Conservation (phyloP, 331 rosid genomes). For the Phaseolus coccineus region DNA sequence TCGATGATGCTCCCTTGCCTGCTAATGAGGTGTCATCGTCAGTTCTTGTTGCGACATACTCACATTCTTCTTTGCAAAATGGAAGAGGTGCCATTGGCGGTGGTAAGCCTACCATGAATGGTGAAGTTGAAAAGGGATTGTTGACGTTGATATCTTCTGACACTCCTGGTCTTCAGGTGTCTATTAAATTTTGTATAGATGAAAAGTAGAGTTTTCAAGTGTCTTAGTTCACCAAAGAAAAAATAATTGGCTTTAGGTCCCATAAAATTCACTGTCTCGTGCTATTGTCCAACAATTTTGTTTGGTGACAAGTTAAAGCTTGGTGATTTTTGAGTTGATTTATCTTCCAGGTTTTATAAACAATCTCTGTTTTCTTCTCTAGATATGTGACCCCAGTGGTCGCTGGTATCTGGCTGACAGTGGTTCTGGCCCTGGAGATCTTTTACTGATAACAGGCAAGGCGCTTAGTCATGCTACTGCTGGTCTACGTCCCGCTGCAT, state of each 20-base stretch:
- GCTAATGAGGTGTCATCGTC: constrained; percentile 90
- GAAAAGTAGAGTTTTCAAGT: constrained; percentile 30
- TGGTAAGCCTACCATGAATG: constrained; percentile 75
- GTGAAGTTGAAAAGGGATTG: constrained; percentile 93
- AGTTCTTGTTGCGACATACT: constrained; percentile 79
- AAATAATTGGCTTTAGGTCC: neutral
- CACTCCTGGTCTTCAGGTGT: constrained; percentile 93
- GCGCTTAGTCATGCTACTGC: constrained; percentile 94
- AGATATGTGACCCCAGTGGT: constrained; percentile 95
- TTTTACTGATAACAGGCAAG: constrained; percentile 89
- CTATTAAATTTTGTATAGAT: constrained; percentile 46
- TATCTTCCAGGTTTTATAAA: constrained; percentile 11
- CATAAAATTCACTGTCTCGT: neutral
- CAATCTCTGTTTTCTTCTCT: constrained; percentile 44
- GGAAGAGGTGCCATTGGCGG: constrained; percentile 84
- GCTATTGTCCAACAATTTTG: constrained; percentile 17
- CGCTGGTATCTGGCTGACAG: constrained; percentile 94
- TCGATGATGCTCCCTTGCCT: constrained; percentile 94
- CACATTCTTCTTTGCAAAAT: constrained; percentile 64
- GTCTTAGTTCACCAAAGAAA: constrained; percentile 26
- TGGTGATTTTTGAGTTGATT: neutral
- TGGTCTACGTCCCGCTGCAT: constrained; percentile 88
- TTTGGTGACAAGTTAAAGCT: constrained; percentile 15
- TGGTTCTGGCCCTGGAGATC: constrained; percentile 84
- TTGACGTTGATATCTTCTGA: constrained; percentile 87